These are phyloP conservation scores for Gossypium armourianum DNA, from an alignment of 441 rosid genomes.

Conservation along the genomic window DNA sequence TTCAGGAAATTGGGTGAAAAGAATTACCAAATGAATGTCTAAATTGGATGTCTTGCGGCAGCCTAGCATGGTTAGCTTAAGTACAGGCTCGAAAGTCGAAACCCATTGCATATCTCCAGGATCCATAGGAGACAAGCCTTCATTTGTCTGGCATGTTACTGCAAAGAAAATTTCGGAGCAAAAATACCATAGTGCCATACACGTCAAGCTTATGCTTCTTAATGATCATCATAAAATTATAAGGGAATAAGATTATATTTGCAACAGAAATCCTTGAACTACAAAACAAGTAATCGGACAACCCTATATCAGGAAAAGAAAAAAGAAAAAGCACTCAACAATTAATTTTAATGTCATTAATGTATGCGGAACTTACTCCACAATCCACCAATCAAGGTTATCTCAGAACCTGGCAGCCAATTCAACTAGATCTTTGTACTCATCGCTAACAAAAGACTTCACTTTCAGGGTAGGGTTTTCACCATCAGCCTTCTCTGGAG, in stretches of 20 bases:
- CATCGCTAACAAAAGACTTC: constrained; percentile 63
- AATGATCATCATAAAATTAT: neutral
- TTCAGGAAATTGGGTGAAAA: no score
- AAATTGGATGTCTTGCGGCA: no score
- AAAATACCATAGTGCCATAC: neutral
- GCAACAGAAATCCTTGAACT: neutral
- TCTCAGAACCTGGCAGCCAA: constrained; percentile 44
- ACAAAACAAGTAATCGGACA: neutral
- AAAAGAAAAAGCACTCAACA: neutral
- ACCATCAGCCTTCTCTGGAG: constrained; percentile 37
- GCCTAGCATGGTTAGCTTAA: no score
- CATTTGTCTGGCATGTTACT: no score
- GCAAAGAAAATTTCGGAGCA: neutral
- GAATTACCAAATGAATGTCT: no score
- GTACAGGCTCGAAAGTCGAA: no score
- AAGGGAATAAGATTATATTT: neutral
- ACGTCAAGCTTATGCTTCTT: neutral
- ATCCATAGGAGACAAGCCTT: no score
- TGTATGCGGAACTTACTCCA: neutral
- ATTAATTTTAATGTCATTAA: neutral
- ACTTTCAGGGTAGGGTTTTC: constrained; percentile 37
- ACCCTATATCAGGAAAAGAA: neutral
- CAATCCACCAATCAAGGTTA: neutral
- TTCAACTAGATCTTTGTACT: constrained; percentile 53
- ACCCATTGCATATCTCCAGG: no score